Evolutionary conservation across 768 basidiomycete species (phyloP).

Genomic region (Hemileccinum rubropunctum): DNA sequence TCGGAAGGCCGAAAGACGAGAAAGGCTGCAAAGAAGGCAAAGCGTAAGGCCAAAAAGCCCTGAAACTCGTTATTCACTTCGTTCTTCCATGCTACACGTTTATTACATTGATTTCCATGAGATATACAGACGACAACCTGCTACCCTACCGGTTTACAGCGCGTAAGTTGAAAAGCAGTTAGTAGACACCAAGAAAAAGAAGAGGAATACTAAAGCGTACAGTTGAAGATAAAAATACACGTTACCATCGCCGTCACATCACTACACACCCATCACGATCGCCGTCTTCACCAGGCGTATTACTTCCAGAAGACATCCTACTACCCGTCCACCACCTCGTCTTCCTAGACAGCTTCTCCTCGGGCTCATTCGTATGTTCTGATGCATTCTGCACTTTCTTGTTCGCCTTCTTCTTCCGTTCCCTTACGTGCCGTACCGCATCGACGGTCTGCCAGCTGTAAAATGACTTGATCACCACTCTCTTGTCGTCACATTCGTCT

Average conservation of each 20-base stretch:
- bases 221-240: constrained; percentile 26
- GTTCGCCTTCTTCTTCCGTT: constrained; percentile 55
- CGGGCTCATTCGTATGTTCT: constrained; percentile 31
- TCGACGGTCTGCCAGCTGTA: constrained; percentile 87
- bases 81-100: constrained; percentile 7
- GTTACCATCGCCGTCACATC: constrained; percentile 46
- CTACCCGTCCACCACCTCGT: constrained; percentile 44
- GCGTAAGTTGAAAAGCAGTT: constrained; percentile 14
- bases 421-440: constrained; percentile 61
- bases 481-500: constrained; percentile 74
- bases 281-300: constrained; percentile 45
- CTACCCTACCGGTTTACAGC: constrained; percentile 10
- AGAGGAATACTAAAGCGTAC: constrained; percentile 27
- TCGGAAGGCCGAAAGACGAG: constrained; percentile 23
- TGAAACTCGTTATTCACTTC: constrained; percentile 1
- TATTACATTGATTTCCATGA: constrained; percentile 15
- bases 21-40: constrained; percentile 34
- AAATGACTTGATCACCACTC: constrained; percentile 81
- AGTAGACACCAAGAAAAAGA: constrained; percentile 12
- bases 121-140: constrained; percentile 13
- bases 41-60: constrained; percentile 31
- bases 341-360: constrained; percentile 16
- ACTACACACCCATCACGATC: constrained; percentile 64
- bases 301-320: constrained; percentile 46
- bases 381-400: constrained; percentile 40